Conservation (phyloP, 257 asterid genomes). For the Capsicum chinense region DNA sequence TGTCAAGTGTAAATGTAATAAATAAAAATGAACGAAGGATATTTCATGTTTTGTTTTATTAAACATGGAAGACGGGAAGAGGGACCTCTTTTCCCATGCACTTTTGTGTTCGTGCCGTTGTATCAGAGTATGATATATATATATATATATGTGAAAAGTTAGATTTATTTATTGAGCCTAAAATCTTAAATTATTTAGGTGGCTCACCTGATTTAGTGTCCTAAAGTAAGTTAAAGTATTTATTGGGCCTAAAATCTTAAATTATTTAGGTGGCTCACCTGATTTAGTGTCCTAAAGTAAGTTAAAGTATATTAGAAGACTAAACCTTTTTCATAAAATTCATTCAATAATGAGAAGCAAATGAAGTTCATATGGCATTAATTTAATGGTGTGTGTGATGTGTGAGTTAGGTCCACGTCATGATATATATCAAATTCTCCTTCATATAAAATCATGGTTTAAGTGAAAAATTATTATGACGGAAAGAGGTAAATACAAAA, state of each 20-base stretch:
- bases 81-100: not conserved
- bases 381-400: not conserved
- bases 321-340: not conserved
- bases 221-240: not conserved
- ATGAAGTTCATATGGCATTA: not conserved
- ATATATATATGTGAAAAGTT: not conserved
- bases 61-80: not conserved
- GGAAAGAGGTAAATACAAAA: too few relatives aligned
- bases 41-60: not conserved
- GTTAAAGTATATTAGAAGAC: not conserved
- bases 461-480: too few relatives aligned
- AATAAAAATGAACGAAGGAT: too few relatives aligned
- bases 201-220: not conserved
- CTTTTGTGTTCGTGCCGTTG: not conserved
- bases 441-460: too few relatives aligned
- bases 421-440: too few relatives aligned
- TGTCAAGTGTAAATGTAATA: too few relatives aligned
- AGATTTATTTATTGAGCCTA: not conserved
- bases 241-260: not conserved
- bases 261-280: not conserved
- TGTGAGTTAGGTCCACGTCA: too few relatives aligned
- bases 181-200: not conserved
- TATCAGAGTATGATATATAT: not conserved
- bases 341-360: not conserved
- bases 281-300: not conserved